Percentiles rank a stretch among this genome's conserved stretches.
Evolutionary conservation across 2,329 filamentous ascomycete species (phyloP).

Genomic region (Aspergillus ustus): DNA sequence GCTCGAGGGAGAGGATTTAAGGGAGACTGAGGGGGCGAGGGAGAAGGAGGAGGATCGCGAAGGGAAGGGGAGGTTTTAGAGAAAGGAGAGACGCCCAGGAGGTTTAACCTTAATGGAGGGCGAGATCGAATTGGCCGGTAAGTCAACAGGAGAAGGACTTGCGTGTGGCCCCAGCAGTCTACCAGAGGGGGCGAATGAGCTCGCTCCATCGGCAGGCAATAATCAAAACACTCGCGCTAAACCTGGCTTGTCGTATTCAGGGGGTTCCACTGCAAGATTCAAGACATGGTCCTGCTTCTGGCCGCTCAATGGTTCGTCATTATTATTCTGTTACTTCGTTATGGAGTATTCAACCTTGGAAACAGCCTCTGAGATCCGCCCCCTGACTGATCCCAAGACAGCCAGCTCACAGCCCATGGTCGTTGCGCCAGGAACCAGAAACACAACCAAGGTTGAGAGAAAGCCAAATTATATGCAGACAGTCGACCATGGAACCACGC

Average conservation of each 20-base stretch:
- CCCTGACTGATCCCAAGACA: not conserved
- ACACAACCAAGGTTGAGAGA: not conserved
- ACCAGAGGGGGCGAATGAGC: constrained; percentile 12
- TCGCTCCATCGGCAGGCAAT: constrained; percentile 16
- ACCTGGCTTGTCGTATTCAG: constrained; percentile 8
- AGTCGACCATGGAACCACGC: constrained; percentile 6
- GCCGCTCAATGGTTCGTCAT: not conserved
- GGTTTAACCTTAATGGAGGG: constrained; percentile 5
- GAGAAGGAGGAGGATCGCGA: constrained; percentile 30
- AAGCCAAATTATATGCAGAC: constrained; percentile 6
- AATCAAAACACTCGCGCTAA: constrained; percentile 13
- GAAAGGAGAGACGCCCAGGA: constrained; percentile 9
- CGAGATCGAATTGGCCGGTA: constrained; percentile 22
- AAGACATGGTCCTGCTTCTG: constrained; percentile 15
- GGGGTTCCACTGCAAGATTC: constrained; percentile 21
- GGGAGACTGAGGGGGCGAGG: constrained; percentile 29
- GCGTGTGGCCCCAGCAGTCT: constrained; percentile 8
- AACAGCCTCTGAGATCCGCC: not conserved
- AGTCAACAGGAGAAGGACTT: constrained; percentile 13
- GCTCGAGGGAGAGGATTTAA: constrained; percentile 26
- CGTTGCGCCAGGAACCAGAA: not conserved
- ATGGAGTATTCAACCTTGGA: not conserved
- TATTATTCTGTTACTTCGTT: not conserved
- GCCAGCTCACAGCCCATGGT: not conserved
- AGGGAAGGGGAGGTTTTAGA: constrained; percentile 23